These are phyloP conservation scores for Tricholoma terreum DNA, from an alignment of 768 basidiomycete genomes.

Conservation along the genomic window DNA sequence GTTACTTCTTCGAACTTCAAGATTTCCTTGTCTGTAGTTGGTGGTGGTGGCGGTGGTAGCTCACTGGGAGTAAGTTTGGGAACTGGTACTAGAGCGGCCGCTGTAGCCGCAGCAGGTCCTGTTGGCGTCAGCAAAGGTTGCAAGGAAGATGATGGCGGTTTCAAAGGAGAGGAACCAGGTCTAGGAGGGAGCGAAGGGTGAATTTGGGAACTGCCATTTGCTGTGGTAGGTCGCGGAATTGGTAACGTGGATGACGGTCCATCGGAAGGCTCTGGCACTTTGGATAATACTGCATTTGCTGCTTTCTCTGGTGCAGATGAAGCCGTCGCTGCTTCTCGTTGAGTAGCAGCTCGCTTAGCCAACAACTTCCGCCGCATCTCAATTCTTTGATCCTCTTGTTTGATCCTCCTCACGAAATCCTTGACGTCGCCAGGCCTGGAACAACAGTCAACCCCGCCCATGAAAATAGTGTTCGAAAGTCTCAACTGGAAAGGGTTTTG, in stretches of 20 bases:
- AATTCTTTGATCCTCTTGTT: constrained; percentile 63
- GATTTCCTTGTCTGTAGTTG: constrained; percentile 48
- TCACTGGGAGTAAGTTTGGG: constrained; percentile 18
- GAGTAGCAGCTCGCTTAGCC: constrained; percentile 29
- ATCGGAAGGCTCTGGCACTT: constrained; percentile 15
- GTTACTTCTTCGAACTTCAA: constrained; percentile 61
- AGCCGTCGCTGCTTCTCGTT: constrained; percentile 24
- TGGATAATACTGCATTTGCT: constrained; percentile 8
- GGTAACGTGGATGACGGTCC: constrained; percentile 15
- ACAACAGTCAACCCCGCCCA: constrained; percentile 3
- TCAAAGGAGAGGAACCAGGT: constrained; percentile 43
- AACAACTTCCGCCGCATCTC: constrained; percentile 45
- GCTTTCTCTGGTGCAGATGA: constrained; percentile 15
- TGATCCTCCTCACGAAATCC: constrained; percentile 69
- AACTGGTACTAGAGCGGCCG: constrained; percentile 26
- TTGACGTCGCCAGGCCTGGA: constrained; percentile 68
- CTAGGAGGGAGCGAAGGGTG: constrained; percentile 75
- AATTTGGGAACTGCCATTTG: constrained; percentile 40
- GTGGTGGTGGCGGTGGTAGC: constrained; percentile 25
- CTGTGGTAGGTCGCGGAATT: constrained; percentile 25
- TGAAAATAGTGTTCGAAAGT: neutral
- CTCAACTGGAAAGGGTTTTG: constrained; percentile 66
- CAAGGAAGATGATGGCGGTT: constrained; percentile 21
- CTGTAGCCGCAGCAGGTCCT: constrained; percentile 22
- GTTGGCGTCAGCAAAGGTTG: constrained; percentile 19